A percentile compares a stretch with the other conserved stretches of the same genome.
Evolutionary conservation across 2,329 filamentous ascomycete species (phyloP).

Genomic region (Amesomyces nigricolor): DNA sequence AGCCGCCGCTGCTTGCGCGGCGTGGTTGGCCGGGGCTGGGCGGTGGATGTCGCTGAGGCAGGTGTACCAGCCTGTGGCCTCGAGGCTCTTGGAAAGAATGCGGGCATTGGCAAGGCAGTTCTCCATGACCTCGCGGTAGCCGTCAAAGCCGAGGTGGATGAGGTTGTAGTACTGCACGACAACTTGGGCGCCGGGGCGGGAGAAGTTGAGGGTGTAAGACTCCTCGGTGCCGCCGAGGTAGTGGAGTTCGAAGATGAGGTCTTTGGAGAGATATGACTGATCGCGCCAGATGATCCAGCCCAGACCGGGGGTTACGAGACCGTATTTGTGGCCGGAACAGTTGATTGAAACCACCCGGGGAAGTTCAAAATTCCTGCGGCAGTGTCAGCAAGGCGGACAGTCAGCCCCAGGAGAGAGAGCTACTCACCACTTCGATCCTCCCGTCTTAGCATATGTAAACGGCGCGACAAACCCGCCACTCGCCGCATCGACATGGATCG

Average conservation of each 20-base stretch:
- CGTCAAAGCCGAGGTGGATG: slow-evolving; percentile 62
- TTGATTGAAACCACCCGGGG: slow-evolving; percentile 64
- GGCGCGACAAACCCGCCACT: slow-evolving; percentile 58
- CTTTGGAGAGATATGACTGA: slow-evolving; percentile 57
- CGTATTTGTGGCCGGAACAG: slow-evolving; percentile 53
- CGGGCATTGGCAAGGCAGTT: slow-evolving; percentile 61
- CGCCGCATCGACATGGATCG: slow-evolving; percentile 62
- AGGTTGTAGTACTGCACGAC: slow-evolving; percentile 70
- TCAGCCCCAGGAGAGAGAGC: neutral
- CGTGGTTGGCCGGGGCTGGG: slow-evolving; percentile 30
- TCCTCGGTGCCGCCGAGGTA: slow-evolving; percentile 68
- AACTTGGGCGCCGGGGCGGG: slow-evolving; percentile 62
- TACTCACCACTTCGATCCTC: slow-evolving; percentile 51
- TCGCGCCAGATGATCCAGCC: slow-evolving; percentile 69
- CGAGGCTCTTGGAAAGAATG: slow-evolving; percentile 56
- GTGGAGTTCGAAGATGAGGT: slow-evolving; percentile 64
- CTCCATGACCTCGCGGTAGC: slow-evolving; percentile 61
- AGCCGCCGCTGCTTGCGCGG: slow-evolving; percentile 28
- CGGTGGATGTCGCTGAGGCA: slow-evolving; percentile 62
- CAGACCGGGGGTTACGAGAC: slow-evolving; percentile 60
- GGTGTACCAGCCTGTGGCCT: slow-evolving; percentile 61
- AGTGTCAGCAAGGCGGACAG: neutral
- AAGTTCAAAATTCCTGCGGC: slow-evolving; percentile 50
- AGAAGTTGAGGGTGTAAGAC: slow-evolving; percentile 68
- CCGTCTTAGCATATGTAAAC: slow-evolving; percentile 51